phyloP scores from a whole-genome alignment of 208 protist genomes.

The Trypanosoma scelopori region DNA sequence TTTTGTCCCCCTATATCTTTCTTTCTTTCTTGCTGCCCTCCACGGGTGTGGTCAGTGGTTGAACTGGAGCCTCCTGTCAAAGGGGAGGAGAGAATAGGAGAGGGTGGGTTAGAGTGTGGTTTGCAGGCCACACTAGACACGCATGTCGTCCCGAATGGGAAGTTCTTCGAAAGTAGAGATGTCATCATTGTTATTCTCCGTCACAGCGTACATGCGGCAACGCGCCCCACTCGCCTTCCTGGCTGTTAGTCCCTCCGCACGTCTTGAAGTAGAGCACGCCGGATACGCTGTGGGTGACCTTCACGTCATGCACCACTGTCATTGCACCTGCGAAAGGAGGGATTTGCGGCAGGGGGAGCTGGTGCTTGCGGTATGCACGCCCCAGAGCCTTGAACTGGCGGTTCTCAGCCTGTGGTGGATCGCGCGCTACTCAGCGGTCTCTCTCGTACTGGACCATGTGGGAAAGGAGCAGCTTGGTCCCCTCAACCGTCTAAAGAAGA shows the following conservation, averaged over 20 bases:
- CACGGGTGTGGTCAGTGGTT: no score
- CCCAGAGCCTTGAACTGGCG: constrained; percentile 15
- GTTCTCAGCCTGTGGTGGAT: constrained; percentile 65
- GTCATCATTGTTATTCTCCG: constrained; percentile 7
- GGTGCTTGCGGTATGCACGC: constrained; percentile 5
- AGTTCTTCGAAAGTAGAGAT: not conserved
- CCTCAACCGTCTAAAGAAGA: constrained; percentile 47
- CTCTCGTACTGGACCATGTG: constrained; percentile 55
- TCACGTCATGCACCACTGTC: constrained; percentile 30
- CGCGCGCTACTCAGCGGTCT: constrained; percentile 60
- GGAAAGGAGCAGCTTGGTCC: constrained; percentile 39
- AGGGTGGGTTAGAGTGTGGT: no score
- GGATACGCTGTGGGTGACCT: constrained; percentile 39
- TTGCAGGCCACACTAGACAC: no score
- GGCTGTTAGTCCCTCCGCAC: constrained; percentile 16
- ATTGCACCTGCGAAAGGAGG: not conserved
- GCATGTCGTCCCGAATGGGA: not conserved
- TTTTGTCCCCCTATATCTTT: no score
- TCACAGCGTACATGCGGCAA: constrained; percentile 42
- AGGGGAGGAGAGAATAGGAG: no score
- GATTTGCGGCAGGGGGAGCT: not conserved
- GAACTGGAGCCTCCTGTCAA: no score
- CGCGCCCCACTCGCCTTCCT: constrained; percentile 23
- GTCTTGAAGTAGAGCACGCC: constrained; percentile 12
- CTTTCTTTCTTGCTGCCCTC: not conserved